A percentile compares a stretch with the other conserved stretches of the same genome.
These are phyloP conservation scores for Cladosporium colombiae DNA, from an alignment of 2,329 filamentous ascomycete species.

Conservation along the genomic window DNA sequence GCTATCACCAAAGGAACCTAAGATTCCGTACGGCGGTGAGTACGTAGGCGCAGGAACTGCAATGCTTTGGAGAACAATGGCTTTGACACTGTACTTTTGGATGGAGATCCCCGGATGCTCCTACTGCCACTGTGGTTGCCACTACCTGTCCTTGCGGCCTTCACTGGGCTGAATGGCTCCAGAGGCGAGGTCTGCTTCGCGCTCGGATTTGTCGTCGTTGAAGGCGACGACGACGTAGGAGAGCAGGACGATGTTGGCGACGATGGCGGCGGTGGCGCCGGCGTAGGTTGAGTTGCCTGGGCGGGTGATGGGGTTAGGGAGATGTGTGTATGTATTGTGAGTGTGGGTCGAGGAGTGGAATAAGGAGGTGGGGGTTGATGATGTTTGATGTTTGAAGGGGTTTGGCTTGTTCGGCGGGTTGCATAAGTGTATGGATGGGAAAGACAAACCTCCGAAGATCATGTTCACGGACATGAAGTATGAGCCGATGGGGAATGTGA, in stretches of 20 bases:
- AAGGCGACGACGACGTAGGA: constrained; percentile 91
- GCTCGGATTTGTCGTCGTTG: constrained; percentile 70
- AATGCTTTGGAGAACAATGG: too few relatives aligned
- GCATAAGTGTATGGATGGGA: neutral
- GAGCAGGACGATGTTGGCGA: constrained; percentile 88
- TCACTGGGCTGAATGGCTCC: constrained; percentile 34
- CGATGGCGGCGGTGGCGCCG: constrained; percentile 79
- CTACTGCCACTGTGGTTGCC: neutral
- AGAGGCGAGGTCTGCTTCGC: constrained; percentile 43
- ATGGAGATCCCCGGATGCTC: too few relatives aligned
- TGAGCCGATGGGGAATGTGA: constrained; percentile 79
- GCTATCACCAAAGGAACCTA: too few relatives aligned
- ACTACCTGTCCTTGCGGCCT: constrained; percentile 40
- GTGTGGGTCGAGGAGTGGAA: neutral
- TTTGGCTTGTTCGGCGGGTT: neutral
- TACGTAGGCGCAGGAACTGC: too few relatives aligned
- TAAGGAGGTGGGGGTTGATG: neutral
- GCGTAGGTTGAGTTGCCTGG: constrained; percentile 86
- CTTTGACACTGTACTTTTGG: too few relatives aligned
- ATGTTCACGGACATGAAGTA: constrained; percentile 81
- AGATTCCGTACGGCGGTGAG: too few relatives aligned
- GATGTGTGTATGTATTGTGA: neutral
- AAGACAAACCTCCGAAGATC: constrained; percentile 70
- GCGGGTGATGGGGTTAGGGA: neutral
- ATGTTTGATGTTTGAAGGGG: neutral